Percentiles rank a stretch among this genome's conserved stretches.
These are phyloP conservation scores for Colletotrichum shisoi DNA, from an alignment of 2,329 filamentous ascomycete genomes.

Conservation along the genomic window DNA sequence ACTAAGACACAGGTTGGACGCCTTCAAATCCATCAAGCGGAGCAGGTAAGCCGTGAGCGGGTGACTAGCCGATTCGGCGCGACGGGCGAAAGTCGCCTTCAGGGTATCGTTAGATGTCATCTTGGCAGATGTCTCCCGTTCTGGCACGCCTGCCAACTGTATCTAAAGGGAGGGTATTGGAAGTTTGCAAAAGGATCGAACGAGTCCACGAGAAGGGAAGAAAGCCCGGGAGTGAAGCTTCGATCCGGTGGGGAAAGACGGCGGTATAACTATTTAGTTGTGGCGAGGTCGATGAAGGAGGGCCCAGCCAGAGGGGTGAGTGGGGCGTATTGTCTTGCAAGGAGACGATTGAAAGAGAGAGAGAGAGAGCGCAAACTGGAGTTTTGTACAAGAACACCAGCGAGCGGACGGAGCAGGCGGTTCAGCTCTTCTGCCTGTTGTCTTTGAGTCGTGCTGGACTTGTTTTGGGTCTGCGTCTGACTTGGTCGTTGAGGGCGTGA, in stretches of 20 bases:
- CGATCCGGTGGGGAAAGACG: not conserved
- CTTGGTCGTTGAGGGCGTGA: conserved; percentile 5
- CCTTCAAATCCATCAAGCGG: conserved; percentile 71
- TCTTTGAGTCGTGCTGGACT: not conserved
- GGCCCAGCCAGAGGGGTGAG: conserved; percentile 26
- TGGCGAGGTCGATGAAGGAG: conserved; percentile 11
- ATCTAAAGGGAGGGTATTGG: not conserved
- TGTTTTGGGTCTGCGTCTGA: conserved; percentile 2
- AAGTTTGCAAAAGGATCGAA: not conserved
- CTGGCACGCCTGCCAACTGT: not conserved
- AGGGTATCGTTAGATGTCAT: conserved; percentile 55
- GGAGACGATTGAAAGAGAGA: conserved; percentile 26
- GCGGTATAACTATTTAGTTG: not conserved
- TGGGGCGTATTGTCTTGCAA: conserved; percentile 3
- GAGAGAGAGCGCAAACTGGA: conserved; percentile 18
- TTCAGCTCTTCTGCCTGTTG: not conserved
- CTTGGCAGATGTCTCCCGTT: conserved; percentile 32
- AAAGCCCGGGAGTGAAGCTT: conserved; percentile 11
- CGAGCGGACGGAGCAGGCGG: conserved; percentile 6
- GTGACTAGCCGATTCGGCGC: conserved; percentile 61
- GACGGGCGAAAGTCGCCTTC: conserved; percentile 61
- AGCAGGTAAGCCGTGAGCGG: conserved; percentile 68
- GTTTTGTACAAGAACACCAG: conserved; percentile 18
- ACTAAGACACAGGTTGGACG: conserved; percentile 71
- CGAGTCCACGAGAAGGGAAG: not conserved